Percentiles rank a stretch among this genome's conserved stretches.
These are phyloP conservation scores for Arthromyces matolae DNA, from an alignment of 768 basidiomycete genomes.

Conservation along the genomic window DNA sequence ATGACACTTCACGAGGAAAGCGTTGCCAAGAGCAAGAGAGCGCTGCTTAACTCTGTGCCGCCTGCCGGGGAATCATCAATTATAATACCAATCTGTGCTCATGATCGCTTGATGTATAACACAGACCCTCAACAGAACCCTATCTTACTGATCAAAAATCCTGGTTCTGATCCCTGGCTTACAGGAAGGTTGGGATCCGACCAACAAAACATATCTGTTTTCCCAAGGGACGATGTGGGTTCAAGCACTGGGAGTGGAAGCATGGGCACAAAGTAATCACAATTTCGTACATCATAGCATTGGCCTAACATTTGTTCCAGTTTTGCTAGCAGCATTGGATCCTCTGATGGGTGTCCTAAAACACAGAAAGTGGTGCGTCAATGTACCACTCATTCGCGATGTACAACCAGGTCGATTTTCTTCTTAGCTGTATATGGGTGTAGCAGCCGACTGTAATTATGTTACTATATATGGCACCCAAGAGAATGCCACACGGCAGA, in stretches of 20 bases:
- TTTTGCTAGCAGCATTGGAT: slow-evolving; percentile 67
- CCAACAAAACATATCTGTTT: slow-evolving; percentile 31
- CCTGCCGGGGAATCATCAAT: slow-evolving; percentile 16
- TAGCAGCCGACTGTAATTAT: slow-evolving; percentile 86
- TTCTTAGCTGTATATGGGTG: slow-evolving; percentile 71
- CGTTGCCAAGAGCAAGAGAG: slow-evolving; percentile 23
- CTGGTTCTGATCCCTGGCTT: slow-evolving; percentile 32
- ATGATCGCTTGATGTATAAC: slow-evolving; percentile 71
- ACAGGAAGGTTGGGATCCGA: slow-evolving; percentile 36
- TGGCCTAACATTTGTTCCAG: slow-evolving; percentile 31
- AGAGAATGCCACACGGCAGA: slow-evolving; percentile 66
- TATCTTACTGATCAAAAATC: slow-evolving; percentile 33
- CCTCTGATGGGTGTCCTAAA: slow-evolving; percentile 66
- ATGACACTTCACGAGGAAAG: slow-evolving; percentile 51
- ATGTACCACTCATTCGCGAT: background rate
- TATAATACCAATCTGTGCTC: slow-evolving; percentile 64
- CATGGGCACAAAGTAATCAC: slow-evolving; percentile 52
- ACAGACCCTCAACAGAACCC: slow-evolving; percentile 52
- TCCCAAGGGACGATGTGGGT: slow-evolving; percentile 55
- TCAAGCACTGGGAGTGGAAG: slow-evolving; percentile 47
- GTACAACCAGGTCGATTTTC: slow-evolving; percentile 1
- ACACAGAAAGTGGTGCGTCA: slow-evolving; percentile 61
- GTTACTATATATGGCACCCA: slow-evolving; percentile 58
- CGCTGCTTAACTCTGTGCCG: slow-evolving; percentile 23
- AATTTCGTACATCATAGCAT: background rate